These are phyloP conservation scores for Solanum gandarillasii DNA, from an alignment of 257 asterid genomes.

Conservation along the genomic window DNA sequence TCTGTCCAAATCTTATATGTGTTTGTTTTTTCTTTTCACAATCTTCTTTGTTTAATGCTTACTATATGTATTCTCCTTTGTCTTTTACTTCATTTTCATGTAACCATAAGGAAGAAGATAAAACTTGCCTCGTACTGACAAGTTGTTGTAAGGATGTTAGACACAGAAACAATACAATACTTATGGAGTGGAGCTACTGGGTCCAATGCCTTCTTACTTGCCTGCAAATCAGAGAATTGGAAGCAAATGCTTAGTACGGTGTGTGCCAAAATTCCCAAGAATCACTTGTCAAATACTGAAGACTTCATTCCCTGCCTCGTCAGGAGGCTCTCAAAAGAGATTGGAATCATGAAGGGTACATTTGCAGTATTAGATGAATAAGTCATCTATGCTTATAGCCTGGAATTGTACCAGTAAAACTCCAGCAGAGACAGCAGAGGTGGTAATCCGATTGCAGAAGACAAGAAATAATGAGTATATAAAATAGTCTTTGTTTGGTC, in stretches of 20 bases:
- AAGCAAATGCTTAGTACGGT: neutral
- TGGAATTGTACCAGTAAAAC: slow-evolving; percentile 50
- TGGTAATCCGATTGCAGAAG: slow-evolving; percentile 91
- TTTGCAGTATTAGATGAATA: neutral
- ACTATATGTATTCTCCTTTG: neutral
- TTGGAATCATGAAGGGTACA: neutral
- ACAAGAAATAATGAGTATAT: slow-evolving; percentile 90
- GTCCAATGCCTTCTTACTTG: slow-evolving; percentile 63
- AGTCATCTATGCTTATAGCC: neutral
- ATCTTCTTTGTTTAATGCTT: neutral
- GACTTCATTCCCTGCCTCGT: neutral
- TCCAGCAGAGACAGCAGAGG: slow-evolving; percentile 89
- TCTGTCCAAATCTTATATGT: neutral
- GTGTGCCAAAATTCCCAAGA: neutral
- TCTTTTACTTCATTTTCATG: neutral
- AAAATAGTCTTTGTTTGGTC: slow-evolving; percentile 69
- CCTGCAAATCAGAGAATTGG: slow-evolving; percentile 28
- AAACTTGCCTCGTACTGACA: slow-evolving; percentile 85
- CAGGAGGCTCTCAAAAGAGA: neutral
- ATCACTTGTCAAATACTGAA: neutral
- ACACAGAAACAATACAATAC: slow-evolving; percentile 66
- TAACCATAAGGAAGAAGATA: neutral
- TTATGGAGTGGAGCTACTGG: slow-evolving; percentile 93
- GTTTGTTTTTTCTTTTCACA: neutral
- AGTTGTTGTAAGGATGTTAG: slow-evolving; percentile 91